Percentiles rank a stretch among this genome's conserved stretches.
These are phyloP conservation scores for Atkinsonella texensis DNA, from an alignment of 2,329 filamentous ascomycete species.

Conservation along the genomic window DNA sequence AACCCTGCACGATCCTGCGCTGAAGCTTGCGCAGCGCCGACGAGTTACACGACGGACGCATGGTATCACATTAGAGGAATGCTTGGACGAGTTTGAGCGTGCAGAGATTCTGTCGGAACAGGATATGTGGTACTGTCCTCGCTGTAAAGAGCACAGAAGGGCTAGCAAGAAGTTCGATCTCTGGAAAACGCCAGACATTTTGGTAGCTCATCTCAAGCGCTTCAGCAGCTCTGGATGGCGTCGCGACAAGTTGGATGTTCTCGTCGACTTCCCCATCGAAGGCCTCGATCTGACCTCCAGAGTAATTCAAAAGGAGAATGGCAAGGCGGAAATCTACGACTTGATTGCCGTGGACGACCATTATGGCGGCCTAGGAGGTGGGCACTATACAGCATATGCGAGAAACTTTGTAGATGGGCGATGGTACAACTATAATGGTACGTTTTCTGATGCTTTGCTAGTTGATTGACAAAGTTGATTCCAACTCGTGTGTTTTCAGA, in stretches of 20 bases:
- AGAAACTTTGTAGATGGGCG: slow-evolving; percentile 80
- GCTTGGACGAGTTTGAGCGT: slow-evolving; percentile 87
- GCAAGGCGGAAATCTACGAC: slow-evolving; percentile 79
- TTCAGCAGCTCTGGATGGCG: slow-evolving; percentile 78
- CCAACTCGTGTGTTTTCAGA: slow-evolving; percentile 40
- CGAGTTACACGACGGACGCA: slow-evolving; percentile 43
- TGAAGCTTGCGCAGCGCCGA: slow-evolving; percentile 50
- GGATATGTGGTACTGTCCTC: slow-evolving; percentile 94
- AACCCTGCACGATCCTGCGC: slow-evolving; percentile 47
- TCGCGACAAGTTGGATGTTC: slow-evolving; percentile 80
- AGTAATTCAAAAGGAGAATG: slow-evolving; percentile 68
- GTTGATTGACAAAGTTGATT: neutral
- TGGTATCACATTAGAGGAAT: slow-evolving; percentile 79
- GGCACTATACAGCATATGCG: slow-evolving; percentile 90
- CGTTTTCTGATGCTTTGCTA: slow-evolving; percentile 18
- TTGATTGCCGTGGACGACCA: slow-evolving; percentile 94
- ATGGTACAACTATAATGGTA: slow-evolving; percentile 98
- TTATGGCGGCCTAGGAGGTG: slow-evolving; percentile 83
- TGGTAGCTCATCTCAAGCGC: slow-evolving; percentile 89
- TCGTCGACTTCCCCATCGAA: slow-evolving; percentile 85
- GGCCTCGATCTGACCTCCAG: slow-evolving; percentile 71
- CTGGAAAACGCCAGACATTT: slow-evolving; percentile 91
- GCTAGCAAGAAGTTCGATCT: slow-evolving; percentile 95
- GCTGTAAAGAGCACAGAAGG: slow-evolving; percentile 85
- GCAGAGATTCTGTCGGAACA: slow-evolving; percentile 88